Evolutionary conservation across 169 alveolate genomes (phyloP).

Genomic region (Cryptosporidium bovis): DNA sequence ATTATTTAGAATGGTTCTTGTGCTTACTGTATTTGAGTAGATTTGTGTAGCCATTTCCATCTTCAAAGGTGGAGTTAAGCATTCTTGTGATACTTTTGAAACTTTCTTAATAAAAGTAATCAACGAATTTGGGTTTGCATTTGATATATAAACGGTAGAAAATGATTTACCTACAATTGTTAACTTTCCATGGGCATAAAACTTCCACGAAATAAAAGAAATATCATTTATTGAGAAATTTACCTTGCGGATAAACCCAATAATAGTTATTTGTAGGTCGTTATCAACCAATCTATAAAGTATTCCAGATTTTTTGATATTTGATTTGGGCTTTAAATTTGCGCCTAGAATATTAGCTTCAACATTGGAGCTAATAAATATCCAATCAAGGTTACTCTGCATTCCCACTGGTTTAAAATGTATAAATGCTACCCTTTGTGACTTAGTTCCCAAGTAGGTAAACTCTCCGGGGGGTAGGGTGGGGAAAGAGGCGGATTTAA

Average conservation of each 20-base stretch:
- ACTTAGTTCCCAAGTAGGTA: background rate
- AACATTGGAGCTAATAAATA: conserved; percentile 11
- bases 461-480: background rate
- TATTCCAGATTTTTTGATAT: conserved; percentile 23
- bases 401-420: background rate
- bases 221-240: conserved; percentile 32
- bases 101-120: conserved; percentile 1
- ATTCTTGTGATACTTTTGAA: background rate
- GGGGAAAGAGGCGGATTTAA: background rate
- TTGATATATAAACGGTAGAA: conserved; percentile 5
- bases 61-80: conserved; percentile 18
- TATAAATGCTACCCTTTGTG: background rate
- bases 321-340: background rate
- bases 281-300: background rate
- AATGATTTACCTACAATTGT: conserved; percentile 27
- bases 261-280: conserved; percentile 15
- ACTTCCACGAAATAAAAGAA: conserved; percentile 27
- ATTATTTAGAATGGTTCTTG: background rate
- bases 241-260: conserved; percentile 24
- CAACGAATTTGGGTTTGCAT: conserved; percentile 13
- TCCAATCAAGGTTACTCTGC: conserved; percentile 18
- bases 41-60: background rate
- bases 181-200: conserved; percentile 28
- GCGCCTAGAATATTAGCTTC: conserved; percentile 33
- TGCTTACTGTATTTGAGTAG: background rate